A percentile compares a stretch with the other conserved stretches of the same genome.
These are phyloP conservation scores for Heterobasidion annosum DNA, from an alignment of 1,284 basidiomycete genomes.

Conservation along the genomic window DNA sequence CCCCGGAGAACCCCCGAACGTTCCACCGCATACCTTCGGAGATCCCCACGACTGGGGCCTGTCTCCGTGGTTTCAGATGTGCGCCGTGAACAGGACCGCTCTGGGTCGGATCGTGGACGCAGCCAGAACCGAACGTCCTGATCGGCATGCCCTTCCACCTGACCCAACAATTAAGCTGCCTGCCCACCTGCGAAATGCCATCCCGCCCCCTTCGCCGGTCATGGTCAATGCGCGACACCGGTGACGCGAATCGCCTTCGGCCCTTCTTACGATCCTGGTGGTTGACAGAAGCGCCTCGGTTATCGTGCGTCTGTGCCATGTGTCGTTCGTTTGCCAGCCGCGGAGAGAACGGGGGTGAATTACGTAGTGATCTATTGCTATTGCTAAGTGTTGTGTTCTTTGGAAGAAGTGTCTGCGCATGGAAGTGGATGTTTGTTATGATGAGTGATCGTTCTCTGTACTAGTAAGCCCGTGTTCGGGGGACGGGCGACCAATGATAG, in stretches of 20 bases:
- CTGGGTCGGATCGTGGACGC: not conserved
- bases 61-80: conserved; percentile 10
- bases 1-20: conserved; percentile 6
- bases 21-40: conserved; percentile 9
- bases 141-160: too few relatives aligned
- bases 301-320: too few relatives aligned
- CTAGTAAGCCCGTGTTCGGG: too few relatives aligned
- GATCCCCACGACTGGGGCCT: conserved; percentile 5
- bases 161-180: not conserved
- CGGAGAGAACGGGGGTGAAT: not conserved
- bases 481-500: too few relatives aligned
- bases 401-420: too few relatives aligned
- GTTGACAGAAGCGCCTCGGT: too few relatives aligned
- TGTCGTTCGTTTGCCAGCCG: too few relatives aligned
- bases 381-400: not conserved
- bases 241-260: too few relatives aligned
- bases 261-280: too few relatives aligned
- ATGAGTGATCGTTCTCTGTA: too few relatives aligned
- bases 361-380: not conserved
- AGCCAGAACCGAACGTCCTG: not conserved
- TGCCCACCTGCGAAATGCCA: not conserved
- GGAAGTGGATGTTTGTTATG: too few relatives aligned
- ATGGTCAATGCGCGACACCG: not conserved
- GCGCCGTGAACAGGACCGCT: conserved; percentile 8
- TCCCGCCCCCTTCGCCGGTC: not conserved